Evolutionary conservation across 768 basidiomycete species (phyloP).

Genomic region (Coprinellus micaceus): DNA sequence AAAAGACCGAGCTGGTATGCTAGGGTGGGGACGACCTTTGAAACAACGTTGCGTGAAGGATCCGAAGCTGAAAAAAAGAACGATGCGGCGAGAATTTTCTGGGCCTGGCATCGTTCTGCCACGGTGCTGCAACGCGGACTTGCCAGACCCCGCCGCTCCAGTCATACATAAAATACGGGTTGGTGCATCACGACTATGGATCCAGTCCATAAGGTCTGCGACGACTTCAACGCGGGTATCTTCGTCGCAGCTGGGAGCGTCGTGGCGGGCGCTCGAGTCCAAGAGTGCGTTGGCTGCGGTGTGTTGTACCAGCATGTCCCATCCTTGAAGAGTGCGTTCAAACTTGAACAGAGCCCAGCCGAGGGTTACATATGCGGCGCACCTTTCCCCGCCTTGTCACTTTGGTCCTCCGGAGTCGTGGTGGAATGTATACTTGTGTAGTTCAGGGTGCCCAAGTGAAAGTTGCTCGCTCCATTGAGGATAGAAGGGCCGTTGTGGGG

Average conservation of each 20-base stretch:
- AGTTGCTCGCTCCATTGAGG: too few species aligned
- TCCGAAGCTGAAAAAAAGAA: background rate
- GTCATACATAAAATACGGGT: background rate
- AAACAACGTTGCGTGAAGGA: background rate
- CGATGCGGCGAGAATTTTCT: background rate
- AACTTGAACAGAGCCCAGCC: too few species aligned
- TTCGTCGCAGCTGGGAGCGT: conserved; percentile 9
- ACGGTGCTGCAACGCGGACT: conserved; percentile 9
- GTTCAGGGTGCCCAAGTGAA: too few species aligned
- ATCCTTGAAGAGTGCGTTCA: background rate
- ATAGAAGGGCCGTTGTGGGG: too few species aligned
- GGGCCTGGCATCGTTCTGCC: conserved; percentile 1
- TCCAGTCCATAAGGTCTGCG: conserved; percentile 1
- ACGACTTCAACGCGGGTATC: conserved; percentile 5
- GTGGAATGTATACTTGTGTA: too few species aligned
- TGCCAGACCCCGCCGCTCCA: background rate
- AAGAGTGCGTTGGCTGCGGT: background rate
- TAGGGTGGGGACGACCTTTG: background rate
- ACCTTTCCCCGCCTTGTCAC: too few species aligned
- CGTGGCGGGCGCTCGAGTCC: conserved; percentile 5
- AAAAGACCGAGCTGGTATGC: conserved; percentile 1
- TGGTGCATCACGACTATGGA: background rate
- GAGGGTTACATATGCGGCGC: too few species aligned
- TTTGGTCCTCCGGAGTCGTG: too few species aligned
- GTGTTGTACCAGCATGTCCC: background rate